Evolutionary conservation across 768 basidiomycete species (phyloP).

Genomic region (Russula abietina): DNA sequence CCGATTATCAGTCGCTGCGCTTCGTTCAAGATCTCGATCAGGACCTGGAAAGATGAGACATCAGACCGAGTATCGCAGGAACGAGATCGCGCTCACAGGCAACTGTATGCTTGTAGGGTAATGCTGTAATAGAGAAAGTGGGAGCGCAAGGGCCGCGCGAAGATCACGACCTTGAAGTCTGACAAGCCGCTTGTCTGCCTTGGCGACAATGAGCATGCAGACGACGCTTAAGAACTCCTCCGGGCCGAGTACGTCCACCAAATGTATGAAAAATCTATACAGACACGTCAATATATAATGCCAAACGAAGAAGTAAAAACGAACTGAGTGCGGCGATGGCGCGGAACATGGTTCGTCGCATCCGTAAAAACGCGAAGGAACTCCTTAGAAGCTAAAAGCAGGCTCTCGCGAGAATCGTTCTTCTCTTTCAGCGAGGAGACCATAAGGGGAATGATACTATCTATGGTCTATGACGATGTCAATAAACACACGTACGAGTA

Average conservation of each 20-base stretch:
- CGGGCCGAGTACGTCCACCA: slow-evolving; percentile 76
- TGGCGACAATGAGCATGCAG: slow-evolving; percentile 80
- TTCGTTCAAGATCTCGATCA: slow-evolving; percentile 63
- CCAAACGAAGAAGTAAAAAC: slow-evolving; percentile 26
- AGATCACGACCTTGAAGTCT: slow-evolving; percentile 59
- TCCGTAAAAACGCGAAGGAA: slow-evolving; percentile 92
- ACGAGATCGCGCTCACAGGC: slow-evolving; percentile 36
- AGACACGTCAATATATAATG: slow-evolving; percentile 2
- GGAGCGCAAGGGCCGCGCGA: slow-evolving; percentile 54
- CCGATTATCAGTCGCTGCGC: slow-evolving; percentile 49
- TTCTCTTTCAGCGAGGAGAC: slow-evolving; percentile 64
- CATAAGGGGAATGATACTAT: slow-evolving; percentile 92
- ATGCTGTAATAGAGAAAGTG: slow-evolving; percentile 59
- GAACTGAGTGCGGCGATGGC: slow-evolving; percentile 85
- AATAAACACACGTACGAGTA: not conserved
- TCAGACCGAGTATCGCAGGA: not conserved
- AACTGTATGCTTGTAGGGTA: slow-evolving; percentile 45
- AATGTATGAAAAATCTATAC: slow-evolving; percentile 79
- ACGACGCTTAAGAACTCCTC: slow-evolving; percentile 77
- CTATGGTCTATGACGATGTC: slow-evolving; percentile 59
- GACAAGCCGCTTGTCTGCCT: slow-evolving; percentile 59
- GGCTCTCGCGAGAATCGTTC: slow-evolving; percentile 46
- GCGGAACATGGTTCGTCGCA: slow-evolving; percentile 85
- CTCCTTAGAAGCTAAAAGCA: slow-evolving; percentile 67
- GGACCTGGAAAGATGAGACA: slow-evolving; percentile 37